Evolutionary conservation across 2,329 filamentous ascomycete species (phyloP), one percentile per base, ranked within the genome.

Genomic region (Pyricularia sp.): DNA sequence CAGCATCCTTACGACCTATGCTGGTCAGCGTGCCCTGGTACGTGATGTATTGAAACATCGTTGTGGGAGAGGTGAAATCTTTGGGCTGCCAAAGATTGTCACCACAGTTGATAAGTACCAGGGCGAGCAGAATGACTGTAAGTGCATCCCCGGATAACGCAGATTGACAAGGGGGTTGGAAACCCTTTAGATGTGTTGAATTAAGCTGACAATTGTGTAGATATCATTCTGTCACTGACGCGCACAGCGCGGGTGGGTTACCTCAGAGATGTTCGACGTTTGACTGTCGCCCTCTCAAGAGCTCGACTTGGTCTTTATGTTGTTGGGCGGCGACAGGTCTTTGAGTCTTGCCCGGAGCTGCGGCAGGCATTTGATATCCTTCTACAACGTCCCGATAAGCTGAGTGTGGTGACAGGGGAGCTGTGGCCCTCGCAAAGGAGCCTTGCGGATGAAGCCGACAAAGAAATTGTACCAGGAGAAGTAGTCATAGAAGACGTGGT

Each of bases 101-200:
- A 94, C 92, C 3, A 99, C 96, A 5, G 94, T 99, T 71, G 95
- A 99, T 81, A 97, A 97, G 78, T 99, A 98, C 76, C 95, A 99
- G 81, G 96, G 95, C 77, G 95, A 99, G 83, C 95, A 99, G 80
- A 99, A 99, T 79, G 95, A 99, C 76, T 98, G 92, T 95, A 85
- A 85, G 91, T 88, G 69, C 58, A 33, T 42, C 14, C 65, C 30
- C 28, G 11, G n/a, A 20, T 20, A 65, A 20, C 20, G 30, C 25
- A 20, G 28, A 30, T 33, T n/a, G 42, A n/a, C 20, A n/a, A 55
- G 20, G 42, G 14, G 14, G 17, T n/a, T n/a, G 7, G 20, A 7
- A n/a, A n/a, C 20, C 42, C 20, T 55, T 28, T 55, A 55, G 31
- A 42, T 6, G 14, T 25, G 28, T 26, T 28, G 64, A 31, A 36